These are phyloP conservation scores for Lagenaria siceraria DNA, from an alignment of 306 rosid genomes.

Conservation along the genomic window DNA sequence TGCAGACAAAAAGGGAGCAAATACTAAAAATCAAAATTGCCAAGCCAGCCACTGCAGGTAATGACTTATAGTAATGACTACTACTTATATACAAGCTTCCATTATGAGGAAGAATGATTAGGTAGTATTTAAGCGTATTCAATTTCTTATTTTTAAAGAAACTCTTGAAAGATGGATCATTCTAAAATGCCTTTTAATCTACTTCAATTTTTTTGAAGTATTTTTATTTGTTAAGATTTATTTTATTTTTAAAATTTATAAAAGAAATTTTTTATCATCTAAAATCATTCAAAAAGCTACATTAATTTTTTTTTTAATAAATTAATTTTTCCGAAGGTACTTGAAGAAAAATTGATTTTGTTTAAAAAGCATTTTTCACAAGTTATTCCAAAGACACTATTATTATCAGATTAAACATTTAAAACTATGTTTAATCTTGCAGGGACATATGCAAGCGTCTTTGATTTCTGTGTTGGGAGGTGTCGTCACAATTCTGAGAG, in stretches of 20 bases:
- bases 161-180: no score
- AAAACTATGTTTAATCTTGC: neutral
- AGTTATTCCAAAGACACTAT: neutral
- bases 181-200: no score
- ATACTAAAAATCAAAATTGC: constrained; percentile 52
- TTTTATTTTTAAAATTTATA: no score
- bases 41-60: constrained; percentile 73
- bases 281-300: no score
- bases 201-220: no score
- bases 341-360: neutral
- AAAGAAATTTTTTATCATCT: no score
- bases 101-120: neutral
- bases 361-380: neutral
- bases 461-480: constrained; percentile 80
- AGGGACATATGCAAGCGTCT: constrained; percentile 67
- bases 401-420: neutral
- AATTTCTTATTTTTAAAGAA: no score
- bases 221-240: no score
- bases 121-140: no score
- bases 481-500: constrained; percentile 97
- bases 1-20: constrained; percentile 50
- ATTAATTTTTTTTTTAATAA: no score
- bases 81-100: neutral
- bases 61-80: constrained; percentile 11
- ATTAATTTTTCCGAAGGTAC: neutral